Evolutionary conservation across 257 asterid genomes (phyloP).

Genomic region (Penstemon barbatus): DNA sequence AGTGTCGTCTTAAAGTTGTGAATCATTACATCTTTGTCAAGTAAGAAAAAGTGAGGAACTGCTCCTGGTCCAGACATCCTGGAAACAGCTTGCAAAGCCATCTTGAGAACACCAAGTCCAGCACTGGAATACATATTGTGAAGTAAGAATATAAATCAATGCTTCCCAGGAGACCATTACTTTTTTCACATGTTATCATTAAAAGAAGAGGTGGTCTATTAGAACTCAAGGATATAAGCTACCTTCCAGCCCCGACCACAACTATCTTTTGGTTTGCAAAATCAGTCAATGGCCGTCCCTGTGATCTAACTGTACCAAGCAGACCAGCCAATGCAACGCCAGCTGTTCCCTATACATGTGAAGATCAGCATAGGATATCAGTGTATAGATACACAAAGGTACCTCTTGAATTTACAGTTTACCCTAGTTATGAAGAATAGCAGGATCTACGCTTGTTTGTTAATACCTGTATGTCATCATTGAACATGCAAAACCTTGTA

Average conservation of each 20-base stretch:
- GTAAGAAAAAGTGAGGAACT: slow-evolving; percentile 89
- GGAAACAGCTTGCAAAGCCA: slow-evolving; percentile 92
- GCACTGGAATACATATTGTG: slow-evolving; percentile 71
- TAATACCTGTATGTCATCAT: slow-evolving; percentile 92
- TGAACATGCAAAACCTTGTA: slow-evolving; percentile 97
- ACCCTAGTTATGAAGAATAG: slow-evolving; percentile 20
- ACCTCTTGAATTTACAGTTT: slow-evolving; percentile 14
- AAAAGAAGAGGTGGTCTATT: slow-evolving; percentile 16
- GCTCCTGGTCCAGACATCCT: slow-evolving; percentile 82
- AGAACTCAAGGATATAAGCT: slow-evolving; percentile 33
- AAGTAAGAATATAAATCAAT: slow-evolving; percentile 31
- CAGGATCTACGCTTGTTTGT: slow-evolving; percentile 23
- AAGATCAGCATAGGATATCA: slow-evolving; percentile 32
- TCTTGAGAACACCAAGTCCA: slow-evolving; percentile 99
- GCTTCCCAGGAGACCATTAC: slow-evolving; percentile 20
- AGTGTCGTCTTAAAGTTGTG: slow-evolving; percentile 16
- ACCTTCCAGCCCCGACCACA: slow-evolving; percentile 99
- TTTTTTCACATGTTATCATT: not conserved
- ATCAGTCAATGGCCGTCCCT: slow-evolving; percentile 86
- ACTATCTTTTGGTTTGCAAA: slow-evolving; percentile 95
- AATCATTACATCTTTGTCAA: slow-evolving; percentile 84
- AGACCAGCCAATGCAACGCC: slow-evolving; percentile 99
- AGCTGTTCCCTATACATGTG: slow-evolving; percentile 83
- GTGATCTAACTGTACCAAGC: slow-evolving; percentile 95
- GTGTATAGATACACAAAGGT: slow-evolving; percentile 22